phyloP scores from a whole-genome alignment of 805 yeast genomes.

The Yarrowia sp. region DNA sequence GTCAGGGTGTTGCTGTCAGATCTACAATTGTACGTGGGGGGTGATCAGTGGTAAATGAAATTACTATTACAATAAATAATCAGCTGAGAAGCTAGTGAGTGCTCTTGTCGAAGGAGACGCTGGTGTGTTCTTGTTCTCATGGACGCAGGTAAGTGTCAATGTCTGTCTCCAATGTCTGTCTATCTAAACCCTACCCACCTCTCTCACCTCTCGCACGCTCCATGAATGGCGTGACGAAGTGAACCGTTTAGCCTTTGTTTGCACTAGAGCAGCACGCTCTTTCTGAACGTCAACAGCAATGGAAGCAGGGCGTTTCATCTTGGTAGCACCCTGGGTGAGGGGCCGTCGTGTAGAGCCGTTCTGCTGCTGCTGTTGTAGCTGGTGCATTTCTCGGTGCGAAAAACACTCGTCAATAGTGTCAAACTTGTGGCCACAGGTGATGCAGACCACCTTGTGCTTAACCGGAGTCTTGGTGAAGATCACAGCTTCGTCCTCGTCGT shows the following conservation, averaged over 20 bases:
- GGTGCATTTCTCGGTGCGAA: slow-evolving; percentile 11
- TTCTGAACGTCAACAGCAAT: slow-evolving; percentile 14
- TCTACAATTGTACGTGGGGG: background rate
- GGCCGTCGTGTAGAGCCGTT: background rate
- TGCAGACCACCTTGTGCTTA: slow-evolving; percentile 29
- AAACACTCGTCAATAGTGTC: slow-evolving; percentile 29
- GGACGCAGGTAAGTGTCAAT: too few species aligned
- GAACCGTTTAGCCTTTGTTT: slow-evolving; percentile 20
- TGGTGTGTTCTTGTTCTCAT: too few species aligned
- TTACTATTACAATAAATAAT: slow-evolving; percentile 27
- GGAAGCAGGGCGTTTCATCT: slow-evolving; percentile 20
- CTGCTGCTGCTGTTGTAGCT: background rate
- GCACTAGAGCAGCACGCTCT: slow-evolving; percentile 27
- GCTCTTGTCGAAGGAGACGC: too few species aligned
- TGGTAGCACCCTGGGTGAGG: background rate
- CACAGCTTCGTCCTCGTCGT: slow-evolving; percentile 27
- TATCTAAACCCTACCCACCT: slow-evolving; percentile 3
- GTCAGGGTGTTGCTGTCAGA: slow-evolving; percentile 8
- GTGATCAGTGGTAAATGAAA: background rate
- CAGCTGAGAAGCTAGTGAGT: background rate
- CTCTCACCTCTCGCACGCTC: slow-evolving; percentile 18
- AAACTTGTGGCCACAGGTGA: slow-evolving; percentile 31
- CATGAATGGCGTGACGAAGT: slow-evolving; percentile 30
- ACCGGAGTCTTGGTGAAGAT: slow-evolving; percentile 20
- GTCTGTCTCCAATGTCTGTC: too few species aligned